Conservation (phyloP, 352 stramenopile species). For the Detonula confervacea region DNA sequence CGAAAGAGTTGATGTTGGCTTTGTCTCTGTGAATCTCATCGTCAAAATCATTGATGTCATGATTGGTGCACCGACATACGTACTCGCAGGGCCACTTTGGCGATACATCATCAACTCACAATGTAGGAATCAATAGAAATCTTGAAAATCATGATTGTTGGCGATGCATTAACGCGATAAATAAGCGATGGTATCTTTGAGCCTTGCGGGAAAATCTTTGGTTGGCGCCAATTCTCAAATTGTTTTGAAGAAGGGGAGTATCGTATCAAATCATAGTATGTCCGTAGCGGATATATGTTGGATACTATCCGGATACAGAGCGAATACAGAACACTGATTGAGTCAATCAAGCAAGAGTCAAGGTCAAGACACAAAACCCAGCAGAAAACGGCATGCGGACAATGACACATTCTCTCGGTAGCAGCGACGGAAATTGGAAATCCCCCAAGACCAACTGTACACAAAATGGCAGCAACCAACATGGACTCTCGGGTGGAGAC, state of each 20-base stretch:
- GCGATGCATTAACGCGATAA: background rate
- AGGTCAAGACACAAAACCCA: background rate
- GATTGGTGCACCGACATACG: no score
- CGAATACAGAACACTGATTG: background rate
- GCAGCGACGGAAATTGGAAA: background rate
- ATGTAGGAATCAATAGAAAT: background rate
- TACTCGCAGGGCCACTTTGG: no score
- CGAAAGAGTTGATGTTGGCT: no score
- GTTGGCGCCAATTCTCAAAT: background rate
- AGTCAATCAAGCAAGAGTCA: background rate
- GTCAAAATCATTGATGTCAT: no score
- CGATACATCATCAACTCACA: no score
- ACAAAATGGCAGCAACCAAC: background rate
- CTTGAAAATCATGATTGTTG: no score
- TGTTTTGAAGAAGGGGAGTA: background rate
- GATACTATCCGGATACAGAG: background rate
- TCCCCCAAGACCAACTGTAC: no score
- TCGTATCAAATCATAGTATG: no score
- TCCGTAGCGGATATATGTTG: no score
- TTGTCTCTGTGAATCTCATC: no score
- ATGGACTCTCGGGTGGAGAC: conserved; percentile 1
- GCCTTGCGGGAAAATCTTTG: background rate
- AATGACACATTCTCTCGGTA: no score
- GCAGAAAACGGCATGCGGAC: no score
- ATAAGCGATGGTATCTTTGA: background rate